A percentile compares a stretch with the other conserved stretches of the same genome.
phyloP scores from a whole-genome alignment of 2,329 filamentous ascomycete genomes.

The Fulvia fulva region DNA sequence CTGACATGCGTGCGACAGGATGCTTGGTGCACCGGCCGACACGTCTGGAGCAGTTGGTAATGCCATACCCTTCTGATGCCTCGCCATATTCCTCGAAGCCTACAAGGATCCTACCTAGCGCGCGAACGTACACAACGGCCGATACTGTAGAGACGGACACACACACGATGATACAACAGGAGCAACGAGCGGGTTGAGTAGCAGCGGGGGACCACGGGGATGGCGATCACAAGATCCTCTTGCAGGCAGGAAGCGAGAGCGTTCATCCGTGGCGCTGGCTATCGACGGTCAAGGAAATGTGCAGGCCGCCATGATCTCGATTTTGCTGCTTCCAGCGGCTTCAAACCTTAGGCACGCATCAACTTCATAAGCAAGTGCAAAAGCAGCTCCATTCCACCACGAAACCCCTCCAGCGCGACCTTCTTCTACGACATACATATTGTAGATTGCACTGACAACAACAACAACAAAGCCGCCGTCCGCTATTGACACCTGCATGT shows the following conservation, averaged over 20 bases:
- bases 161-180: not conserved
- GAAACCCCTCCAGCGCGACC: not conserved
- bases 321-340: not conserved
- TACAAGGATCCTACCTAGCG: not conserved
- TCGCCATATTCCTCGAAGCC: not conserved
- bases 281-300: not conserved
- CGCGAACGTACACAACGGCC: not conserved
- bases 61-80: constrained; percentile 32
- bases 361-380: not conserved
- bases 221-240: not conserved
- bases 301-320: not conserved
- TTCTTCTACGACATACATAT: not conserved
- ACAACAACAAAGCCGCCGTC: not conserved
- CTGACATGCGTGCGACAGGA: constrained; percentile 16
- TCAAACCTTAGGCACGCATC: not conserved
- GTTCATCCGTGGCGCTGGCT: not conserved
- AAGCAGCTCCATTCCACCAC: not conserved
- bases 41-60: constrained; percentile 29
- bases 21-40: constrained; percentile 34
- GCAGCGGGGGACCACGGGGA: not conserved
- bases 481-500: not conserved
- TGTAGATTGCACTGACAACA: not conserved
- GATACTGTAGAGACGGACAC: not conserved
- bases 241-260: not conserved
- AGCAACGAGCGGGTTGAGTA: not conserved